phyloP scores from a whole-genome alignment of 306 rosid genomes.

The Vigna reflexopilosa region DNA sequence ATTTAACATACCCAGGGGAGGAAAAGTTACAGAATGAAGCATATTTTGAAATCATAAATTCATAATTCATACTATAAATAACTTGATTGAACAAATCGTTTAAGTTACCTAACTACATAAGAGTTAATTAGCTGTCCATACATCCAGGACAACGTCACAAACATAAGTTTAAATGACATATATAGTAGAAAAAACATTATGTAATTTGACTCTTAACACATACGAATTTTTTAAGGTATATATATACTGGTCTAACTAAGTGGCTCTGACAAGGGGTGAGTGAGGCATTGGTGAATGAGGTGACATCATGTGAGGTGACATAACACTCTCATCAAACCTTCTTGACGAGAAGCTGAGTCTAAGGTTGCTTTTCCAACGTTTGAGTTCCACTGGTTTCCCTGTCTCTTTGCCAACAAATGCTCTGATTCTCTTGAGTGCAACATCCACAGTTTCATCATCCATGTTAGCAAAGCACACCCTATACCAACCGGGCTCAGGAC shows the following conservation, averaged over 20 bases:
- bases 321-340: slow-evolving; percentile 63
- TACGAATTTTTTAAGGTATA: not conserved
- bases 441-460: slow-evolving; percentile 71
- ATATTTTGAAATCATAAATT: not conserved
- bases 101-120: slow-evolving; percentile 21
- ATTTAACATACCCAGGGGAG: not conserved
- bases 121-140: slow-evolving; percentile 17
- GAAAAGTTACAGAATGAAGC: not conserved
- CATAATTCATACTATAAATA: not conserved
- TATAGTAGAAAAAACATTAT: not conserved
- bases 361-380: slow-evolving; percentile 51
- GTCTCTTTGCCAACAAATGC: slow-evolving; percentile 57
- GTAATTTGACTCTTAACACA: not conserved
- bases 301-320: slow-evolving; percentile 75
- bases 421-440: slow-evolving; percentile 71
- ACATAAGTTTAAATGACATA: not conserved
- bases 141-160: slow-evolving; percentile 26
- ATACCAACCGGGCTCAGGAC: slow-evolving; percentile 90
- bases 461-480: slow-evolving; percentile 93
- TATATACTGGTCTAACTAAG: slow-evolving; percentile 16
- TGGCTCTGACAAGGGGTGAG: slow-evolving; percentile 75
- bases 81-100: slow-evolving; percentile 7
- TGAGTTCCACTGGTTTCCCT: slow-evolving; percentile 28
- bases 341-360: slow-evolving; percentile 63
- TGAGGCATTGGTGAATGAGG: slow-evolving; percentile 84